Conservation (phyloP, 202 grass and related monocot genomes). For the Tripidium arundinaceum region DNA sequence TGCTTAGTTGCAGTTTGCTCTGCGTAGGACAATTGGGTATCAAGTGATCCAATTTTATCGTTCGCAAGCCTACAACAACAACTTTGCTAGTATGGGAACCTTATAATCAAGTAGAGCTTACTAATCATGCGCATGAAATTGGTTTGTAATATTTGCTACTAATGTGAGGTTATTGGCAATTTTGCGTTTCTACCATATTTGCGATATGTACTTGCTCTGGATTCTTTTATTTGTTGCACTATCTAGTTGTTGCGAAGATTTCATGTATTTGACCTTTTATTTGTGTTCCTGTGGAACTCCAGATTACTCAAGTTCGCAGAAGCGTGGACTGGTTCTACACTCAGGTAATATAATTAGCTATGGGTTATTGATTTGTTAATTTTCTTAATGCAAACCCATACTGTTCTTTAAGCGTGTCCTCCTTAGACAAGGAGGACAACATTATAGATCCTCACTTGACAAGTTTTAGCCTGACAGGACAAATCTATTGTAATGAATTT, state of each 20-base stretch:
- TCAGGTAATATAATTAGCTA: slow-evolving; percentile 53
- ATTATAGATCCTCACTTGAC: background rate
- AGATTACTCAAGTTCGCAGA: slow-evolving; percentile 75
- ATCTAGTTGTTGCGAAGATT: slow-evolving; percentile 9
- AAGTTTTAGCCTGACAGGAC: background rate
- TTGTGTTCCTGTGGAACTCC: slow-evolving; percentile 26
- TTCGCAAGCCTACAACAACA: background rate
- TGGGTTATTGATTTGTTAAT: background rate
- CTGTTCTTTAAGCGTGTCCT: background rate
- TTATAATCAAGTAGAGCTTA: background rate
- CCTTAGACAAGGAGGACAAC: background rate
- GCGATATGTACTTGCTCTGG: background rate
- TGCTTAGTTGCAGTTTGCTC: background rate
- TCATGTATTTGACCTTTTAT: slow-evolving; percentile 15
- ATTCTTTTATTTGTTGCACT: background rate
- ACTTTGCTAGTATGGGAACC: background rate
- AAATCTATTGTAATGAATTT: background rate
- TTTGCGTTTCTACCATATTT: background rate
- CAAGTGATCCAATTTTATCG: background rate
- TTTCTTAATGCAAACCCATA: background rate
- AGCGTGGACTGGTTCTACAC: slow-evolving; percentile 74
- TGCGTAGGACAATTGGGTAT: background rate
- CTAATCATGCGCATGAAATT: background rate
- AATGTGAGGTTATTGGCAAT: background rate
- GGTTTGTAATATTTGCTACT: background rate